Evolutionary conservation across 108 stramenopile genomes (phyloP), one percentile per base, ranked within the genome.

Genomic region (Asterionellopsis glacialis): DNA sequence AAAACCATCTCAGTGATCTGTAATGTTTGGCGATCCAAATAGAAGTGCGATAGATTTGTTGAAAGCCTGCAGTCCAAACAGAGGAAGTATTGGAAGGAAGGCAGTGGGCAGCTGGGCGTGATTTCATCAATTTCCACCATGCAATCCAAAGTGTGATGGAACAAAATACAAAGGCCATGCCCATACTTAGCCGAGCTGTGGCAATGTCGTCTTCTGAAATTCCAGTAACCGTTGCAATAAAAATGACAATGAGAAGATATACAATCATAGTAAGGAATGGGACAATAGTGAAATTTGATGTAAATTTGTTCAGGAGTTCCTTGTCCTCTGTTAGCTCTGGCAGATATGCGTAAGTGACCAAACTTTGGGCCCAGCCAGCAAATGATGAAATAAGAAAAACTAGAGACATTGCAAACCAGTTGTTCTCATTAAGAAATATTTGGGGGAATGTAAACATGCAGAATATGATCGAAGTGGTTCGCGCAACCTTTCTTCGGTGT

Each of bases 241-340:
- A 75, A 39, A 87, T 61, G 24, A 80, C 56, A 1, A 68, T 13
- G 0, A 69, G 59, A 40, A 83, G 49, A 60, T 69, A 85, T 11
- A 86, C 24, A 0, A 91, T 72, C 65, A 76, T 77, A 14, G 80
- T 69, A 18, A 16, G 45, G 61, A 70, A 91, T 15, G 67, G 69
- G 21, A 67, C 47, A 12, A 88, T 73, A 15, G 81, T 83, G 62
- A 84, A 88, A 15, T 59, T 70, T 14, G 79, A 67, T 18, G 81
- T 82, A 26, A 72, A 81, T 45, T 67, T 53, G 51, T 72, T 75
- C 22, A 91, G 43, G 24, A 69, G 53, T 45, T 75, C 41, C 47
- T 82, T 77, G 48, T 75, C 61, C n/a, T 75, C 63, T 4, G 80
- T 73, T 45, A 91, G 72, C 64, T 91, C 90, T 10, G 90, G 90